phyloP scores from a whole-genome alignment of 768 basidiomycete species.

The Ramaria sp. region DNA sequence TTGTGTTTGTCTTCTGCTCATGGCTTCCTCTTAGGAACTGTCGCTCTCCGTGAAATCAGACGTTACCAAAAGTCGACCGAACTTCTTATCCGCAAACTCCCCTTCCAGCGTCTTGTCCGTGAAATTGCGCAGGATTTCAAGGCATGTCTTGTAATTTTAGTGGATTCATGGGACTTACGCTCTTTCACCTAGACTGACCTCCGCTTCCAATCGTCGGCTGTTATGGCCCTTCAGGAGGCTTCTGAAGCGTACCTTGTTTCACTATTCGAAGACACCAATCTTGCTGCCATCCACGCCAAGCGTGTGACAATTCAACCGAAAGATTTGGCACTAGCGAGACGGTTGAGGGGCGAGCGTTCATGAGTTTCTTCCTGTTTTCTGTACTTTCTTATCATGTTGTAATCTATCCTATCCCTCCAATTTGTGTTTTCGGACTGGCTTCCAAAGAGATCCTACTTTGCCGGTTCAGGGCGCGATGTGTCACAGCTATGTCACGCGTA shows the following conservation, averaged over 20 bases:
- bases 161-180: background rate
- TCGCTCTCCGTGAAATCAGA: conserved; percentile 98
- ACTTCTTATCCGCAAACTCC: conserved; percentile 98
- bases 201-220: conserved; percentile 93
- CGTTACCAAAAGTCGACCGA: conserved; percentile 99
- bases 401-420: background rate
- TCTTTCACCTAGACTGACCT: conserved; percentile 57
- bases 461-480: too few species aligned
- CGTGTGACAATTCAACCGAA: conserved; percentile 66
- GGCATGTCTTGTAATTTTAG: conserved; percentile 28
- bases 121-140: conserved; percentile 96
- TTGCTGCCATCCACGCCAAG: conserved; percentile 87
- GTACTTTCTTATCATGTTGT: background rate
- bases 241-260: conserved; percentile 75
- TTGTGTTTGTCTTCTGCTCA: background rate
- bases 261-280: conserved; percentile 42
- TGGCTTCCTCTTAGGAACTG: conserved; percentile 46
- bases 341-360: conserved; percentile 78
- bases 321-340: conserved; percentile 78
- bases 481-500: too few species aligned
- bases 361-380: conserved; percentile 20
- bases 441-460: too few species aligned
- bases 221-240: conserved; percentile 89
- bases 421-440: background rate
- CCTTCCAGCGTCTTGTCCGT: conserved; percentile 97